These are phyloP conservation scores for Medicago arabica DNA, from an alignment of 306 rosid genomes.

Conservation along the genomic window DNA sequence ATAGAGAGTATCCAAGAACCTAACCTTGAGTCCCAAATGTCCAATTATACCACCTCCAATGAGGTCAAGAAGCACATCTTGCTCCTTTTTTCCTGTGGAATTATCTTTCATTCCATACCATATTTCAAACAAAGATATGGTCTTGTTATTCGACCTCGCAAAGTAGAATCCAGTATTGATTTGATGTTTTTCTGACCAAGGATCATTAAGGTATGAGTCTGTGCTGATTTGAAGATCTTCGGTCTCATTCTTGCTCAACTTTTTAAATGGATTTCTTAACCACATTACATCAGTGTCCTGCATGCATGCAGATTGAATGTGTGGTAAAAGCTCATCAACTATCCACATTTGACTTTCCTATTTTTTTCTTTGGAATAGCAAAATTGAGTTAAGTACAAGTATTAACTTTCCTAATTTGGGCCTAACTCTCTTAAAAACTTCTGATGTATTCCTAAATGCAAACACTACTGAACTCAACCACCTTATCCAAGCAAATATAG, in stretches of 20 bases:
- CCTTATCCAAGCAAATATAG: too few species aligned
- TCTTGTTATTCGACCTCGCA: conserved; percentile 66
- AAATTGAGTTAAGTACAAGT: too few species aligned
- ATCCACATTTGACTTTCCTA: too few species aligned
- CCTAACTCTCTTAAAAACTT: too few species aligned
- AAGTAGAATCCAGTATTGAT: conserved; percentile 87
- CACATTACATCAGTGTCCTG: conserved; percentile 90
- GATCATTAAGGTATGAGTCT: conserved; percentile 52
- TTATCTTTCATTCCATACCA: conserved; percentile 71
- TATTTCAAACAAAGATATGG: conserved; percentile 60
- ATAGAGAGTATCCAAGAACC: conserved; percentile 71
- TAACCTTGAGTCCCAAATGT: conserved; percentile 58
- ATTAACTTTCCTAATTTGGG: too few species aligned
- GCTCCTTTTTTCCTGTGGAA: conserved; percentile 67
- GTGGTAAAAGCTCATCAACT: neutral
- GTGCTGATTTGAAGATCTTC: conserved; percentile 79
- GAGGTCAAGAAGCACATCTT: conserved; percentile 65
- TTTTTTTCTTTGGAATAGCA: too few species aligned
- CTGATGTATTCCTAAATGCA: too few species aligned
- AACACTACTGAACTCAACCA: too few species aligned
- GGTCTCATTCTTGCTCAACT: conserved; percentile 55
- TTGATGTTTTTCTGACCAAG: conserved; percentile 46
- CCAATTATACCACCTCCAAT: conserved; percentile 47
- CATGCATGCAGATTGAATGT: conserved; percentile 24
- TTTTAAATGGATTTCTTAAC: conserved; percentile 75